Evolutionary conservation across 306 rosid species (phyloP).

Genomic region (Cicer pinnatifidum): DNA sequence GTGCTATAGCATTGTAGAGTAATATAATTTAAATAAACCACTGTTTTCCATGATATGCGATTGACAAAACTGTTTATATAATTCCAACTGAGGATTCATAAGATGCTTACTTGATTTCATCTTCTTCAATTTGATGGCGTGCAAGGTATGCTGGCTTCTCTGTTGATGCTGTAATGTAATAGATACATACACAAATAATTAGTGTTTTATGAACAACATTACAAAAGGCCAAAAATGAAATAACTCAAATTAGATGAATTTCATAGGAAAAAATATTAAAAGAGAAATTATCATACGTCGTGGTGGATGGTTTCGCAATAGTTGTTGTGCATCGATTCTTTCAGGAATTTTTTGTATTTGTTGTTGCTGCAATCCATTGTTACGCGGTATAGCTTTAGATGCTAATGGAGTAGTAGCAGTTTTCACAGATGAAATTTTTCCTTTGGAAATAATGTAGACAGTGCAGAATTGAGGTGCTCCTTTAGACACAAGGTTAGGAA

Average conservation of each 20-base stretch:
- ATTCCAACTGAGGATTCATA: neutral
- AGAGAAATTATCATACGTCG: conserved; percentile 43
- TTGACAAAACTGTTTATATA: neutral
- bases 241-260: neutral
- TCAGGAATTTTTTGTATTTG: conserved; percentile 15
- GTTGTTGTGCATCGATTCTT: conserved; percentile 8
- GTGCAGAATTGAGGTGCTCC: conserved; percentile 79
- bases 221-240: neutral
- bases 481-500: conserved; percentile 63
- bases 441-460: conserved; percentile 72
- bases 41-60: no score
- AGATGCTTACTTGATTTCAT: conserved; percentile 64
- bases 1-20: no score
- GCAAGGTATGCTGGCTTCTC: conserved; percentile 43
- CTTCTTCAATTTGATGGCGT: conserved; percentile 36
- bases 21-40: no score
- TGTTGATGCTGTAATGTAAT: conserved; percentile 46
- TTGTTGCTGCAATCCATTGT: neutral
- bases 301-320: conserved; percentile 35
- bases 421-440: conserved; percentile 64
- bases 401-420: conserved; percentile 54
- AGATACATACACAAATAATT: neutral
- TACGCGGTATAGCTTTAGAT: conserved; percentile 30
- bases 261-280: neutral
- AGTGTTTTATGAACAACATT: conserved; percentile 16